phyloP scores from a whole-genome alignment of 371 early-diverging fungal genomes.

The Basidiobolus meristosporus region DNA sequence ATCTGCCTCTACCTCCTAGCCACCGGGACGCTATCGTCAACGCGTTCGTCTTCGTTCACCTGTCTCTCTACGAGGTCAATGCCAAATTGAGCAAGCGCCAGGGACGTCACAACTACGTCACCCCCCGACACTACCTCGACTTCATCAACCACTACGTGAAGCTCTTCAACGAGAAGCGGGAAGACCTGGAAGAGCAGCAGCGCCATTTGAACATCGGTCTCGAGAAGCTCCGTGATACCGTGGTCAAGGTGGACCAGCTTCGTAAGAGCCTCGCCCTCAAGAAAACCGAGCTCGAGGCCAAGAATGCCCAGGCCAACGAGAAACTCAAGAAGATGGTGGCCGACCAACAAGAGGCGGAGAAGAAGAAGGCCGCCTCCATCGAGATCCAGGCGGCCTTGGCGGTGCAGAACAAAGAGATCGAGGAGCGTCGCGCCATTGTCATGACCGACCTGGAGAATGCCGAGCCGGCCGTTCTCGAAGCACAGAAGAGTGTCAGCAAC shows the following conservation, averaged over 20 bases:
- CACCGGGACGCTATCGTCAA: conserved; percentile 79
- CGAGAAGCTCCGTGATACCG: conserved; percentile 88
- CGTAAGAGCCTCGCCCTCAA: conserved; percentile 76
- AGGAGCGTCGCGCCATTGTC: conserved; percentile 63
- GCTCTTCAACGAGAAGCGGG: conserved; percentile 81
- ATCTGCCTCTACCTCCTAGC: conserved; percentile 44
- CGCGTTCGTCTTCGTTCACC: conserved; percentile 83
- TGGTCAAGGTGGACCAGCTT: conserved; percentile 88
- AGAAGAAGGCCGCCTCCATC: conserved; percentile 67
- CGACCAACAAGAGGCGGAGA: conserved; percentile 91
- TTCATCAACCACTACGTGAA: conserved; percentile 87
- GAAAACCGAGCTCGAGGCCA: conserved; percentile 70
- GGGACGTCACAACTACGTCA: conserved; percentile 68
- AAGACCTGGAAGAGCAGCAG: conserved; percentile 93
- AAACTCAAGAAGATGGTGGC: conserved; percentile 91
- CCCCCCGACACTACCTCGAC: conserved; percentile 95
- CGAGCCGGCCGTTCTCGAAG: conserved; percentile 95
- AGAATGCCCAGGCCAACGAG: conserved; percentile 81
- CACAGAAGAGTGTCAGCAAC: conserved; percentile 78
- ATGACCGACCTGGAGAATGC: conserved; percentile 80
- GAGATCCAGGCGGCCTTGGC: conserved; percentile 63
- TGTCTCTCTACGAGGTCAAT: conserved; percentile 73
- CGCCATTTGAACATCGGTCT: conserved; percentile 94
- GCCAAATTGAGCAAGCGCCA: conserved; percentile 62
- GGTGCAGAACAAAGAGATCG: conserved; percentile 58